A percentile compares a stretch with the other conserved stretches of the same genome.
Evolutionary conservation across 2,329 filamentous ascomycete species (phyloP).

Genomic region (Knoxdaviesia capensis): DNA sequence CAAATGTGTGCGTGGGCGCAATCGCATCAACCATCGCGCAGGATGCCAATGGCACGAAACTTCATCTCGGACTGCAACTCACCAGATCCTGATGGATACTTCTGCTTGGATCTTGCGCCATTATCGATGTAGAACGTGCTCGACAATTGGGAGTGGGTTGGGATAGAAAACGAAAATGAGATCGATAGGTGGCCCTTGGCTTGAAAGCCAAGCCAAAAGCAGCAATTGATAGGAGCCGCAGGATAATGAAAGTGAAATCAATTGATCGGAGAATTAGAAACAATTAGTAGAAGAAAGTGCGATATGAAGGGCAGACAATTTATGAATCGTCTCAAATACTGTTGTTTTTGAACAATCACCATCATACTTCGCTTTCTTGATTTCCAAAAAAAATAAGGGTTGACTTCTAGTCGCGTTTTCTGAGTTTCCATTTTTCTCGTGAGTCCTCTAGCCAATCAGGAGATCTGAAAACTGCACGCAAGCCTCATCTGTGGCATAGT

Average conservation of each 20-base stretch:
- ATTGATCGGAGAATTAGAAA: not conserved
- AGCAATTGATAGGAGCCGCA: not conserved
- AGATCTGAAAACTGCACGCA: too few relatives aligned
- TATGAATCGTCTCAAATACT: too few relatives aligned
- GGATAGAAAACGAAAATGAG: not conserved
- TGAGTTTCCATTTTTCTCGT: too few relatives aligned
- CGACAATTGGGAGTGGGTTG: not conserved
- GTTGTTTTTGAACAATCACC: too few relatives aligned
- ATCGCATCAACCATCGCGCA: not conserved
- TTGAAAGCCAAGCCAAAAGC: not conserved
- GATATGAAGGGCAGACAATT: too few relatives aligned
- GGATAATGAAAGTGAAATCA: not conserved
- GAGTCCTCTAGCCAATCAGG: too few relatives aligned
- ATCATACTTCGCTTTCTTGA: too few relatives aligned
- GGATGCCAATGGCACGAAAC: slow-evolving; percentile 4
- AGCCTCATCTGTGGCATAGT: too few relatives aligned
- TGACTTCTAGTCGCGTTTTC: too few relatives aligned
- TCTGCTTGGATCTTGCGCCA: slow-evolving; percentile 22
- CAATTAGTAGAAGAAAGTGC: too few relatives aligned
- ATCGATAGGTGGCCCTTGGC: not conserved
- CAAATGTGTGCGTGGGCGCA: slow-evolving; percentile 6
- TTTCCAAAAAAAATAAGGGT: too few relatives aligned
- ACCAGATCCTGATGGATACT: slow-evolving; percentile 22
- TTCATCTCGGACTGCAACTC: not conserved
- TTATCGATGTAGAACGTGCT: slow-evolving; percentile 7